A percentile compares a stretch with the other conserved stretches of the same genome.
These are phyloP conservation scores for Smallanthus sonchifolius DNA, from an alignment of 129 eudicot species.

Conservation along the genomic window DNA sequence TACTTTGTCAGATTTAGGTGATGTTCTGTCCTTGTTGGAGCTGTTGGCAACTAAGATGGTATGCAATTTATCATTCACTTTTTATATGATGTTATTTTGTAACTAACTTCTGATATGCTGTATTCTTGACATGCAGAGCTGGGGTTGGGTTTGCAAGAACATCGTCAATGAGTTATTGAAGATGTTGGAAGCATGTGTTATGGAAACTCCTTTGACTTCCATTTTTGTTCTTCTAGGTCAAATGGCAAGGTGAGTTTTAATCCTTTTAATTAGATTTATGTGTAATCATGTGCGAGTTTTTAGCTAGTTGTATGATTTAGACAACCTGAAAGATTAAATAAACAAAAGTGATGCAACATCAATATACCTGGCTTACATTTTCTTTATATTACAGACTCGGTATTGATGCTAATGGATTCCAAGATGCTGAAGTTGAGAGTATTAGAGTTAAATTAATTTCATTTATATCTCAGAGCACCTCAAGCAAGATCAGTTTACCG, in stretches of 20 bases:
- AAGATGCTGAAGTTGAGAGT: conserved; percentile 49
- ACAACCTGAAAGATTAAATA: background rate
- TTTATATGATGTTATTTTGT: background rate
- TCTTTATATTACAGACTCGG: conserved; percentile 49
- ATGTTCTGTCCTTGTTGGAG: conserved; percentile 75
- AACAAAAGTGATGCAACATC: background rate
- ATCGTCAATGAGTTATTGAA: conserved; percentile 38
- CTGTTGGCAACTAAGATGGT: conserved; percentile 74
- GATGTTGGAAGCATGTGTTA: conserved; percentile 38
- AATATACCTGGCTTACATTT: background rate
- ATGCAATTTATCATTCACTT: conserved; percentile 12
- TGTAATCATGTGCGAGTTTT: background rate
- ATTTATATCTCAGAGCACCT: conserved; percentile 30
- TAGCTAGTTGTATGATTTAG: background rate
- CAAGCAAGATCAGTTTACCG: conserved; percentile 20
- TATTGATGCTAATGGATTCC: conserved; percentile 45
- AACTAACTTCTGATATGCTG: conserved; percentile 8
- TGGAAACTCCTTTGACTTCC: conserved; percentile 43
- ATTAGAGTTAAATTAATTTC: conserved; percentile 43
- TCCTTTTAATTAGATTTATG: background rate
- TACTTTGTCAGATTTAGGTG: conserved; percentile 35
- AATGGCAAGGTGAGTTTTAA: conserved; percentile 54
- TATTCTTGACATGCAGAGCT: conserved; percentile 49
- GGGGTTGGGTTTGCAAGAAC: conserved; percentile 71
- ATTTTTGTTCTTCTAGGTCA: conserved; percentile 64